Base-by-base conservation (phyloP, 345 rosid species). In the Schrenkiella parvula region DNA sequence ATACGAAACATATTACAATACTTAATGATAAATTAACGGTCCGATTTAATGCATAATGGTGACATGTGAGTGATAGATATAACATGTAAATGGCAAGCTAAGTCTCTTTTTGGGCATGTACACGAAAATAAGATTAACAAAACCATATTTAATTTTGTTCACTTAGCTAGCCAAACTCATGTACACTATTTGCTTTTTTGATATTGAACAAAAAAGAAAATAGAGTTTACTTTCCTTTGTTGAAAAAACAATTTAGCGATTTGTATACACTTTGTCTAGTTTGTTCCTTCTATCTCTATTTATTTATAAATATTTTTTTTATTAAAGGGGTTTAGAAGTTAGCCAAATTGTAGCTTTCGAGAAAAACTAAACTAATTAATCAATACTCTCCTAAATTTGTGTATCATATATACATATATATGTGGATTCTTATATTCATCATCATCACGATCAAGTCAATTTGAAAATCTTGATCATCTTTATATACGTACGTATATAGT, bases 261-360 rank as follows among this genome's bases (percentile, higher is more conserved):
- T 19, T 47, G 14, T 47, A 47, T 14, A 47, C 14, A 1, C 1
- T 23, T 23, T 23, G 25, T 23, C 25, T n/a, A 47, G 52, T 10
- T 47, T 47, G 52, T 47, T 15, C 52, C 12, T 47, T 18, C 12
- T 47, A 19, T 47, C 26, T 21, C 6, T 47, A 15, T 44, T 44
- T 46, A 9, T 43, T 46, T 46, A 43, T 43, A 1, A 19, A 46
- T 23, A 48, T 48, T 18, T 48, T 29, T 29, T 5, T 48, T 13
- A 19, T 13, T 14, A 13, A 19, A 47, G 52, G 17, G 22, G 22
- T 59, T 23, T 21, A 17, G 64, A 61, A 60, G 73, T 68, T 75
- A 60, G 70, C 69, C 74, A 75, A 68, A 52, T 39, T 68, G 64
- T 61, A 75, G 43, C 70, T 68, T 75, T 75, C 57, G 68, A 61